These are phyloP conservation scores for Tetrapisispora arboricola DNA, from an alignment of 805 yeast species.

Conservation along the genomic window DNA sequence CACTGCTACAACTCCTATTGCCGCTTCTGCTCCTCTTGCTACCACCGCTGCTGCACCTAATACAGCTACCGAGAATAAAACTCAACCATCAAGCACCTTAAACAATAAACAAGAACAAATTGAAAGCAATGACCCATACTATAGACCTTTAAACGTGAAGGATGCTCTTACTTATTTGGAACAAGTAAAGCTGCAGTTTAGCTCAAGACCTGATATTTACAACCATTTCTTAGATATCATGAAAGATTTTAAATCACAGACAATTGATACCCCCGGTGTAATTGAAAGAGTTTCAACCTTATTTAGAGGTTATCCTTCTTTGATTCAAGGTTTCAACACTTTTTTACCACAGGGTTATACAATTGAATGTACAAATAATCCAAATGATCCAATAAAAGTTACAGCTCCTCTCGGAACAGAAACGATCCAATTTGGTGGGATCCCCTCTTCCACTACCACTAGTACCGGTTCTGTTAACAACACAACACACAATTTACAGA, in stretches of 20 bases:
- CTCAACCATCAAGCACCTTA: too few relatives aligned
- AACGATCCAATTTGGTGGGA: background rate
- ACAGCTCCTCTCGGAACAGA: constrained; percentile 87
- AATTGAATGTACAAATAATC: constrained; percentile 83
- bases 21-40: background rate
- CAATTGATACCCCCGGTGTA: constrained; percentile 96
- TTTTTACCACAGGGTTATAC: constrained; percentile 94
- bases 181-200: constrained; percentile 89
- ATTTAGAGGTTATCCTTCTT: constrained; percentile 84
- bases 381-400: constrained; percentile 85
- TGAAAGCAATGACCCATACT: constrained; percentile 24
- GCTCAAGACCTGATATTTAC: constrained; percentile 88
- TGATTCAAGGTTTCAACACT: constrained; percentile 96
- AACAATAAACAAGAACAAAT: constrained; percentile 6
- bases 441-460: too few relatives aligned
- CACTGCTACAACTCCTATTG: background rate
- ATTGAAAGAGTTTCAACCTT: constrained; percentile 87
- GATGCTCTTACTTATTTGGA: constrained; percentile 94
- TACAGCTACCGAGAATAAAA: constrained; percentile 10
- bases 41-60: constrained; percentile 5
- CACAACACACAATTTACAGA: background rate
- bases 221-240: constrained; percentile 92
- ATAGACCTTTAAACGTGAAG: constrained; percentile 83
- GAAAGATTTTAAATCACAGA: constrained; percentile 97
- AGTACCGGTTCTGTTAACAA: too few relatives aligned